phyloP scores from a whole-genome alignment of 805 yeast genomes.

The Ogataea saltuana region DNA sequence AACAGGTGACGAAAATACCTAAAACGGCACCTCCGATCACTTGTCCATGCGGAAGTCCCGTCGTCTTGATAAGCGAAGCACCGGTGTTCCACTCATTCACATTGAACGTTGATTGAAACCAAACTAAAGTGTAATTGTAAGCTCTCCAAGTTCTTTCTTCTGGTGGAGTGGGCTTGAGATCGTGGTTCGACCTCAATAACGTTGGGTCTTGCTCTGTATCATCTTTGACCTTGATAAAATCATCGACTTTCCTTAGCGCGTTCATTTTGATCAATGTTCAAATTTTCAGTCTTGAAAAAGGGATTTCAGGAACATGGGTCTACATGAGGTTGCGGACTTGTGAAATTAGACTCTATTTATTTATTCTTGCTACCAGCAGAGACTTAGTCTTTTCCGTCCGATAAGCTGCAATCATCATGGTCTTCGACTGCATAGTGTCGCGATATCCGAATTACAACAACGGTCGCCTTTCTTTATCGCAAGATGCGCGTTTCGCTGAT shows the following conservation, averaged over 20 bases:
- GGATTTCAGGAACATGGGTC: neutral
- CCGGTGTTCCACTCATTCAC: conserved; percentile 35
- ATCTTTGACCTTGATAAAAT: conserved; percentile 16
- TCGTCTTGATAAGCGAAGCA: conserved; percentile 19
- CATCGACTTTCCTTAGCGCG: conserved; percentile 31
- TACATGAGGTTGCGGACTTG: neutral
- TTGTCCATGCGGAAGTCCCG: conserved; percentile 7
- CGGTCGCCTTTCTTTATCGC: no score
- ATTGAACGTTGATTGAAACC: conserved; percentile 29
- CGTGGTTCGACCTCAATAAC: conserved; percentile 34
- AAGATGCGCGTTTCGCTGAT: no score
- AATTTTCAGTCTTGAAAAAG: no score
- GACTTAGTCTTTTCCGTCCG: no score
- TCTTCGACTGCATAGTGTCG: no score
- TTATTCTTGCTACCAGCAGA: no score
- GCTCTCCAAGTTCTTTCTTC: conserved; percentile 39
- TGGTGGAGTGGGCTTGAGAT: conserved; percentile 40
- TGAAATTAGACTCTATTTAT: neutral
- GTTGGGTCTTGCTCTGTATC: conserved; percentile 28
- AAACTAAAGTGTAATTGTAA: conserved; percentile 24
- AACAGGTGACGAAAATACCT: conserved; percentile 19
- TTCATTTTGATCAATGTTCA: conserved; percentile 22
- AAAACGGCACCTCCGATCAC: conserved; percentile 19
- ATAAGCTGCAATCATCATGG: no score
- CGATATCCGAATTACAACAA: no score